Conservation (phyloP, 225 moss, liverwort and hornwort genomes). For the Asterella californica region DNA sequence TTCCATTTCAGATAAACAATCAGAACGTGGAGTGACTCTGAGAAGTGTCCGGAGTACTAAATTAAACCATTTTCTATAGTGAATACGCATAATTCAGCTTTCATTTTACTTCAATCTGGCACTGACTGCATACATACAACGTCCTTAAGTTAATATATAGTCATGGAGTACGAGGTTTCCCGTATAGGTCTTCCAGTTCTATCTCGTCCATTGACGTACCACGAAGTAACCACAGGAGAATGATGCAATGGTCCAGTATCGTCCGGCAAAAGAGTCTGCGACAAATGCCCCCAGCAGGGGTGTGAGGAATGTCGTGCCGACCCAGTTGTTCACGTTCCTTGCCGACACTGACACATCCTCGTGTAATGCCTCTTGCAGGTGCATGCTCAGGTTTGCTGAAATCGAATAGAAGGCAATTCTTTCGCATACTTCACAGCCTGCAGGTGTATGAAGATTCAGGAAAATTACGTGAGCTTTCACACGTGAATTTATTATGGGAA, state of each 20-base stretch:
- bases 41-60: no score
- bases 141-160: no score
- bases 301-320: constrained; percentile 89
- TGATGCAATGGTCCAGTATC: constrained; percentile 86
- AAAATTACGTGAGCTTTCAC: no score
- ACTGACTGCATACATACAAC: no score
- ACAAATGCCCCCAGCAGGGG: constrained; percentile 91
- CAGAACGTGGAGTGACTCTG: no score
- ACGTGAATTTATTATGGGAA: no score
- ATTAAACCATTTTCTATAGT: no score
- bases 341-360: constrained; percentile 88
- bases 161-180: no score
- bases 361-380: constrained; percentile 65
- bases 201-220: constrained; percentile 41
- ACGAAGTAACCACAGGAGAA: constrained; percentile 91
- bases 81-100: no score
- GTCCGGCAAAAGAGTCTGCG: constrained; percentile 88
- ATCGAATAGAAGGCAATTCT: constrained; percentile 92
- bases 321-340: constrained; percentile 97
- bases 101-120: no score
- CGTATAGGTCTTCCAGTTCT: background rate
- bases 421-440: constrained; percentile 96
- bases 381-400: constrained; percentile 84
- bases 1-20: no score
- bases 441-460: constrained; percentile 9